Conservation (phyloP, 768 basidiomycete genomes). For the Phallus indusiatus region DNA sequence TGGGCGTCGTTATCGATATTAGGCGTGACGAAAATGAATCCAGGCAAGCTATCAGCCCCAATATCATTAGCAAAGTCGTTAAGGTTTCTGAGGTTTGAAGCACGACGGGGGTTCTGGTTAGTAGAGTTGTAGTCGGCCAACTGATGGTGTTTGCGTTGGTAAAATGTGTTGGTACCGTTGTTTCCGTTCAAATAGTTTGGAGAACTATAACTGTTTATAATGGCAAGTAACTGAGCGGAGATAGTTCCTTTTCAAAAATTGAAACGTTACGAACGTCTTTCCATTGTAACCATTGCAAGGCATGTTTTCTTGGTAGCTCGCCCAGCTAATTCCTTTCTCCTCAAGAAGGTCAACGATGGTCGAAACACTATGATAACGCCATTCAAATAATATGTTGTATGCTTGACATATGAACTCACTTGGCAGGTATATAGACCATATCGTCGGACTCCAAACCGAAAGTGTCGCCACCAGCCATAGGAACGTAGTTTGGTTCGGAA, state of each 20-base stretch:
- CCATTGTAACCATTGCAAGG: conserved; percentile 38
- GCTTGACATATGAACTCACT: conserved; percentile 7
- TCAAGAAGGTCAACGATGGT: conserved; percentile 54
- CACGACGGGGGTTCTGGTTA: conserved; percentile 30
- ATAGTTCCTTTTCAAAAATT: neutral
- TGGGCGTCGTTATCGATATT: conserved; percentile 54
- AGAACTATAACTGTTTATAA: conserved; percentile 23
- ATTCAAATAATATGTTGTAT: neutral
- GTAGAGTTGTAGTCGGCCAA: conserved; percentile 42
- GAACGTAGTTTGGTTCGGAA: conserved; percentile 45
- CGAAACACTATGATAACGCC: conserved; percentile 31
- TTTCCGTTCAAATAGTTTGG: conserved; percentile 28
- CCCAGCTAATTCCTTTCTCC: conserved; percentile 47
- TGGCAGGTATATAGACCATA: conserved; percentile 18
- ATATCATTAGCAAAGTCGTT: conserved; percentile 53
- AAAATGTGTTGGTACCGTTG: conserved; percentile 35
- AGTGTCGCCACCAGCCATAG: conserved; percentile 40
- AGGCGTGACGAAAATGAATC: conserved; percentile 55
- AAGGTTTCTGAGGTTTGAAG: conserved; percentile 48
- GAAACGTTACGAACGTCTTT: conserved; percentile 24
- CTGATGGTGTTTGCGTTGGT: conserved; percentile 49
- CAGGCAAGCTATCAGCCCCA: conserved; percentile 37
- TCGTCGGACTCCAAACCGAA: conserved; percentile 38
- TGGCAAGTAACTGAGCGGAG: conserved; percentile 1
- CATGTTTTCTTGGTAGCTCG: conserved; percentile 51